Evolutionary conservation across 345 rosid species (phyloP), one percentile per base, ranked within the genome.

Genomic region (Sisymbrium irio): DNA sequence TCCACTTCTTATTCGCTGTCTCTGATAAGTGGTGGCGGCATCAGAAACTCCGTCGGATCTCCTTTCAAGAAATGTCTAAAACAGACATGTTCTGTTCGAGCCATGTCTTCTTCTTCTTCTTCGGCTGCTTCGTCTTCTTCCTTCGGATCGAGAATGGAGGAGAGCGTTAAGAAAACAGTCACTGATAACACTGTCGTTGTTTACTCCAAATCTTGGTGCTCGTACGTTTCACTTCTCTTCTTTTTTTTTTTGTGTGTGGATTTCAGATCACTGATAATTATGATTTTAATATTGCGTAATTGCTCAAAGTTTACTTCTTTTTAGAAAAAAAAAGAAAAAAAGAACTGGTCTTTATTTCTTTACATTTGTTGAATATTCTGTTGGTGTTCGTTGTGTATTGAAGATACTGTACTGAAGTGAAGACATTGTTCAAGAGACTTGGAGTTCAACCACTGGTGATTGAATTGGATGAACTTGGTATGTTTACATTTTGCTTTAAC

Each of bases 151-250:
- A 80, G 90, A 78, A 88, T 89, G 65, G 97, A 92, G 80, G 97
- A 86, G 49, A 82, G 67, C 47, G 82, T 95, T 20, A 90, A 81
- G 82, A 88, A 77, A 82, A 90, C 92, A 0, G 87, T 92, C 7
- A 65, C 57, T 62, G 89, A 90, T 37, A 92, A 90, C 70, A 82
- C 85, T 36, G 97, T 88, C 57, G 99, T 95, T 62, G 90, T 95
- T 67, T 95, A 95, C 85, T 95, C 99, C 71, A 95, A 92, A 77
- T 75, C 80, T 71, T 91, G 98, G 97, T 94, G 98, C 90, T 85
- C 96, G 97, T 94, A 80, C 60, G 98, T 91, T 69, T 73, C 63
- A 45, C 44, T 51, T 66, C 46, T 72, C 59, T 12, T 47, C 9
- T 53, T 4, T 40, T 4, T 46, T 65, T 22, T 33, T 33, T 33